Base-by-base conservation (phyloP, 2,329 filamentous ascomycete genomes). In the Xenosphaeropsis pyriputrescens region DNA sequence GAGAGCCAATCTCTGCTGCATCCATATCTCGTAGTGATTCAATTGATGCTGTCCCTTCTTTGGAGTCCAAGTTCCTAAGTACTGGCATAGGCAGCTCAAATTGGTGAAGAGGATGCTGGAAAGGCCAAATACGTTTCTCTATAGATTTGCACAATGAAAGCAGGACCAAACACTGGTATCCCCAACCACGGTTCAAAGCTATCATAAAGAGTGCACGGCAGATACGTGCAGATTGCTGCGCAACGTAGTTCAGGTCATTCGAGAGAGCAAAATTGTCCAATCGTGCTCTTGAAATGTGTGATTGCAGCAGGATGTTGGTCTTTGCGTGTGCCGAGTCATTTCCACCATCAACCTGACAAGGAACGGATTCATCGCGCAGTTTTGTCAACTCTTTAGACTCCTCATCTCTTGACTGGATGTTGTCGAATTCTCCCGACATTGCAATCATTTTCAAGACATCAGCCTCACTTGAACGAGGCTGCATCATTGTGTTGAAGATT, bases 121-220 rank as follows among this genome's bases (percentile, higher is more conserved):
- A 94, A 0, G 88, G 78, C 91, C 91, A 98, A 9, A 94, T 79
- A 41, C 86, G 79, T 60, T 86, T 93, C 60, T 98, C 93, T 39
- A 98, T 95, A 0, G 91, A 93, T 60, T 96, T 96, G 58, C 88
- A 93, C 45, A 98, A 67, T 1, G 85, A 93, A 32, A 98, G 64
- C 22, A 98, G 64, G 1, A 96, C 86, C 30, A 93, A 68, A 47
- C 93, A 98, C 57, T 96, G 86, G 49, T 94, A 82, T 1, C 93
- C 91, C 91, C 91, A 98, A 47, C 85, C 75, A 41, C 91, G 72
- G 57, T 96, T 96, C 37, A 98, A 65, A 1, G 91, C 89, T 50
- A 98, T 89, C 85, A 96, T 94, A 59, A 98, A 98, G 13, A 98
- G 62, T 2, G 93, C 85, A 43, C 93, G 72, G 52, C 88, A 95